A percentile compares a stretch with the other conserved stretches of the same genome.
These are phyloP conservation scores for Ogataea nitratoaversa DNA, from an alignment of 805 yeast species.

Conservation along the genomic window DNA sequence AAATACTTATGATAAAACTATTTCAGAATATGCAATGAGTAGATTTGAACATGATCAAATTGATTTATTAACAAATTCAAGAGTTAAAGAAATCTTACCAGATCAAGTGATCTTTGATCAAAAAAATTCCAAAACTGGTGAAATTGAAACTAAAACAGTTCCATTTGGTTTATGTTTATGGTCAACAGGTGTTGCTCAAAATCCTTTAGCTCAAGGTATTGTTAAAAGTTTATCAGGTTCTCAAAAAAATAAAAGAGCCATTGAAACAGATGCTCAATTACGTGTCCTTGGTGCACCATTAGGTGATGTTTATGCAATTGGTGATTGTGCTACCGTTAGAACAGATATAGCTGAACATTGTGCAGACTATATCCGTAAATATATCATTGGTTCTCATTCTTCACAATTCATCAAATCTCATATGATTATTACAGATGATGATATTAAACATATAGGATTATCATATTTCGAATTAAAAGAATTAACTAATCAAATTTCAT, in stretches of 20 bases:
- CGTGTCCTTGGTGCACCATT: conserved; percentile 64
- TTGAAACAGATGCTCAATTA: conserved; percentile 70
- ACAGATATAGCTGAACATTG: conserved; percentile 56
- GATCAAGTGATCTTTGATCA: conserved; percentile 58
- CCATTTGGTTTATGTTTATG: conserved; percentile 69
- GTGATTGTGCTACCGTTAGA: conserved; percentile 67
- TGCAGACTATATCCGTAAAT: conserved; percentile 44
- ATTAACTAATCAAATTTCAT: conserved; percentile 43
- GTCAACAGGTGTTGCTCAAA: conserved; percentile 74
- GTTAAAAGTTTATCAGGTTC: conserved; percentile 41
- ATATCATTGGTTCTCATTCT: conserved; percentile 40
- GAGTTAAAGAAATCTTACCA: conserved; percentile 54
- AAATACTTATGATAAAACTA: conserved; percentile 64
- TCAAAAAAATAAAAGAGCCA: conserved; percentile 64
- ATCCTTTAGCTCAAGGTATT: conserved; percentile 55
- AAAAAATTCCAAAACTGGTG: conserved; percentile 35
- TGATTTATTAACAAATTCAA: conserved; percentile 58
- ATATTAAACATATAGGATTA: conserved; percentile 44
- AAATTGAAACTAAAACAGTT: conserved; percentile 40
- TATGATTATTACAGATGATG: conserved; percentile 43
- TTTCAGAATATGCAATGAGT: conserved; percentile 60
- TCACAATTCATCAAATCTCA: conserved; percentile 29
- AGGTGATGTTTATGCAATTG: conserved; percentile 68
- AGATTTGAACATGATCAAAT: conserved; percentile 60
- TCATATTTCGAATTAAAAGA: conserved; percentile 45